Conservation (phyloP, 192 early-diverging fungal genomes). For the Coemansia sp. region DNA sequence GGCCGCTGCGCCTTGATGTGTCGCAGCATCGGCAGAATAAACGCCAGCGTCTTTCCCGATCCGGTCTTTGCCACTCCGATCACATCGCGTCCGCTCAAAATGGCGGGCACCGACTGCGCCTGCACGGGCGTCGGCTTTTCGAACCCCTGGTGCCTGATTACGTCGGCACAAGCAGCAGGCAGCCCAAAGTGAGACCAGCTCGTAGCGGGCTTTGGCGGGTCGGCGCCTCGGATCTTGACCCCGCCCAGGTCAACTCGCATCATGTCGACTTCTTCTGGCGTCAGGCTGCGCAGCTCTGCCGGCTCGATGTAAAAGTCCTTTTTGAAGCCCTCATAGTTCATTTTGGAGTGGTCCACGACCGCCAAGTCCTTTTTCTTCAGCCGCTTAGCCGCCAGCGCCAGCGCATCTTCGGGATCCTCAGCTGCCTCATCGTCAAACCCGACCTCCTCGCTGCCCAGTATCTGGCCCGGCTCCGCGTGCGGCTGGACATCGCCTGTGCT, state of each 20-base stretch:
- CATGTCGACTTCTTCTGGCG: constrained; percentile 80
- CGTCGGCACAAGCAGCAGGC: constrained; percentile 68
- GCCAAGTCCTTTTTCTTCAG: constrained; percentile 92
- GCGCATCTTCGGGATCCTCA: constrained; percentile 68
- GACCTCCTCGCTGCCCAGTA: constrained; percentile 52
- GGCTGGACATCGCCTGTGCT: constrained; percentile 3
- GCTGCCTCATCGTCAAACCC: constrained; percentile 50
- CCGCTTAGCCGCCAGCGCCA: constrained; percentile 81
- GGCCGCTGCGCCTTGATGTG: constrained; percentile 91
- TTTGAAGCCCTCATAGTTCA: constrained; percentile 85
- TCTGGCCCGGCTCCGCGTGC: constrained; percentile 16
- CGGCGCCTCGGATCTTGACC: constrained; percentile 89
- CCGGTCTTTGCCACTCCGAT: constrained; percentile 97
- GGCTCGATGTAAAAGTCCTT: constrained; percentile 98
- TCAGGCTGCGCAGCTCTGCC: constrained; percentile 82
- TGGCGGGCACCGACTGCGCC: constrained; percentile 93
- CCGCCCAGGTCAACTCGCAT: constrained; percentile 87
- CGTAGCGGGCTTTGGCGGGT: constrained; percentile 91
- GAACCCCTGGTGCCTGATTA: constrained; percentile 62
- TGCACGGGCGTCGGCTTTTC: constrained; percentile 89
- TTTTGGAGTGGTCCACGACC: constrained; percentile 81
- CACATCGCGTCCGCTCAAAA: constrained; percentile 93
- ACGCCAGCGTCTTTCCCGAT: constrained; percentile 92
- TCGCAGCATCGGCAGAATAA: constrained; percentile 93
- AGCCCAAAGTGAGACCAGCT: constrained; percentile 97